These are phyloP conservation scores for Capronia epimyces DNA, from an alignment of 2,329 filamentous ascomycete genomes.

Conservation along the genomic window DNA sequence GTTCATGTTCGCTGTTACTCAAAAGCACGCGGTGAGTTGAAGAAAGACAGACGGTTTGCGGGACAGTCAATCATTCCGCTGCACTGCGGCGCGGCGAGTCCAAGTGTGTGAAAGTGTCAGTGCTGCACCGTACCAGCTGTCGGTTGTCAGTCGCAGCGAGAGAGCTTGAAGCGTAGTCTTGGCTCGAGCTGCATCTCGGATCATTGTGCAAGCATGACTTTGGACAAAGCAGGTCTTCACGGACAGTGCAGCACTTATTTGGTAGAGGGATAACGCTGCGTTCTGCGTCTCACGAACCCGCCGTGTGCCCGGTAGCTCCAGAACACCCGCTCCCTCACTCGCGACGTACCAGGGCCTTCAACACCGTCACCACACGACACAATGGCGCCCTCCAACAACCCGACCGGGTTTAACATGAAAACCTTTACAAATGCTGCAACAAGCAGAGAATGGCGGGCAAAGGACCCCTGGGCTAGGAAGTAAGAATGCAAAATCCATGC, in stretches of 20 bases:
- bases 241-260: neutral
- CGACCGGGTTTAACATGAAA: conserved; percentile 87
- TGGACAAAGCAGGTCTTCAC: neutral
- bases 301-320: neutral
- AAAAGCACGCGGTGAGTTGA: neutral
- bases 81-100: neutral
- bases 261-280: neutral
- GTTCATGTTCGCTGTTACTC: neutral
- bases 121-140: neutral
- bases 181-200: conserved; percentile 7
- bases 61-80: neutral
- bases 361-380: neutral
- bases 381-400: conserved; percentile 46
- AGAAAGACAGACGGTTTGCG: conserved; percentile 1
- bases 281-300: neutral
- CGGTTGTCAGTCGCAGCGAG: too few relatives aligned
- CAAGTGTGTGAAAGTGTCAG: too few relatives aligned
- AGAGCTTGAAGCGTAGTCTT: conserved; percentile 12
- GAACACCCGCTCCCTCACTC: neutral
- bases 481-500: conserved; percentile 37
- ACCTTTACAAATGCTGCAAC: conserved; percentile 27
- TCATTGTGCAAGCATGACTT: conserved; percentile 1
- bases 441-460: conserved; percentile 30
- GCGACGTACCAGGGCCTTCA: neutral
- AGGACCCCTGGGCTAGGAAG: conserved; percentile 60